Percentiles rank a stretch among this genome's conserved stretches.
Evolutionary conservation across 1,139 yeast species (phyloP).

Genomic region (Candida pseudoviswanathii): DNA sequence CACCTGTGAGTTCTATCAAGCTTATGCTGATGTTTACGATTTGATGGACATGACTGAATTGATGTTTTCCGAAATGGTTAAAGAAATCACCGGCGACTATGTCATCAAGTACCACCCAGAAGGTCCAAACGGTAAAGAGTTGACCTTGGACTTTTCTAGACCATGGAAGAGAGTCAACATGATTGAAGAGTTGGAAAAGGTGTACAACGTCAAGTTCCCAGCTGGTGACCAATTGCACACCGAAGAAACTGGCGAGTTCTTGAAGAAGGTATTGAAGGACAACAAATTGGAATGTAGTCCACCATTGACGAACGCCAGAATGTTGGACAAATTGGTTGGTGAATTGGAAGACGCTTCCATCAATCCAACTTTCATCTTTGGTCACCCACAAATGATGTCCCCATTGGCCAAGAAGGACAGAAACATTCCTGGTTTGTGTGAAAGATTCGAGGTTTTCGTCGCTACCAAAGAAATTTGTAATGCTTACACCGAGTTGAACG

Average conservation of each 20-base stretch:
- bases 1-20: conserved; percentile 95
- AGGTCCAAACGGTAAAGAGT: conserved; percentile 76
- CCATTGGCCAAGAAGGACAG: conserved; percentile 98
- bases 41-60: conserved; percentile 96
- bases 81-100: conserved; percentile 89
- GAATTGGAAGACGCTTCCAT: conserved; percentile 89
- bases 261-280: conserved; percentile 76
- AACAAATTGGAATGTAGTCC: conserved; percentile 91
- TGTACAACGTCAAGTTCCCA: conserved; percentile 87
- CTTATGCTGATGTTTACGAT: conserved; percentile 91
- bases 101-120: conserved; percentile 84
- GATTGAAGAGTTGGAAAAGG: conserved; percentile 94
- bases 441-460: conserved; percentile 97
- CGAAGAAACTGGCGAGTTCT: conserved; percentile 87
- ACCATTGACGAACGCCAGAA: conserved; percentile 96
- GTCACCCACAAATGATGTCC: conserved; percentile 99
- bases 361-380: conserved; percentile 96
- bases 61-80: conserved; percentile 95
- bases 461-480: conserved; percentile 98
- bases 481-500: conserved; percentile 98
- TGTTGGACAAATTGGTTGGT: conserved; percentile 97
- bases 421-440: conserved; percentile 90
- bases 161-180: conserved; percentile 99
- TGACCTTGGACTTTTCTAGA: conserved; percentile 84
- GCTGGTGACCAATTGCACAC: conserved; percentile 95